These are phyloP conservation scores for Clathrospora elynae DNA, from an alignment of 2,329 filamentous ascomycete genomes.

Conservation along the genomic window DNA sequence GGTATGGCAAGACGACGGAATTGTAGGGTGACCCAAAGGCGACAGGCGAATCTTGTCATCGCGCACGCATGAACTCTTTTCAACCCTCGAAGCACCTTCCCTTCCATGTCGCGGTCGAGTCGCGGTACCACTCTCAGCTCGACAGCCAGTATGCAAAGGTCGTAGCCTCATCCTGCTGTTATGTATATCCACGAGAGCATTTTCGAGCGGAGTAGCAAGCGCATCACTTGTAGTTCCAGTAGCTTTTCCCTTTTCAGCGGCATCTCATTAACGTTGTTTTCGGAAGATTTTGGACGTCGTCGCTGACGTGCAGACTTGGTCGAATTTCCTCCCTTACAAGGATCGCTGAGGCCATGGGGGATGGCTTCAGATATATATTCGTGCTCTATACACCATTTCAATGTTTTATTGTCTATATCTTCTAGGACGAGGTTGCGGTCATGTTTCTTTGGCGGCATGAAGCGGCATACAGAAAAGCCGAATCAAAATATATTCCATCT, in stretches of 20 bases:
- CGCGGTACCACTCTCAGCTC: conserved; percentile 9
- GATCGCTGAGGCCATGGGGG: too few species aligned
- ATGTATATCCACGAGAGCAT: conserved; percentile 11
- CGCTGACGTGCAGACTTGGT: conserved; percentile 4
- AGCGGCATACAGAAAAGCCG: conserved; percentile 16
- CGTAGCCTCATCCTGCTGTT: conserved; percentile 15
- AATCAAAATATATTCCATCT: conserved; percentile 8
- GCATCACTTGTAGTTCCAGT: conserved; percentile 11
- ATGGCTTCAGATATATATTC: too few species aligned
- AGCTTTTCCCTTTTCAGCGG: conserved; percentile 1
- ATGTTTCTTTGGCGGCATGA: conserved; percentile 11
- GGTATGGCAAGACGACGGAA: conserved; percentile 32
- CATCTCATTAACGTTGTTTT: conserved; percentile 6
- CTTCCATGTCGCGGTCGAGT: conserved; percentile 6
- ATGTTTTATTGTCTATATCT: conserved; percentile 35
- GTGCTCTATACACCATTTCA: conserved; percentile 28
- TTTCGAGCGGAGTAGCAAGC: conserved; percentile 19
- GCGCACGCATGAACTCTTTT: too few species aligned
- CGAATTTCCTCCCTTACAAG: too few species aligned
- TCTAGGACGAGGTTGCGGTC: conserved; percentile 15
- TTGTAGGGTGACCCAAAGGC: conserved; percentile 11
- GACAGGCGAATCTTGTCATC: conserved; percentile 3
- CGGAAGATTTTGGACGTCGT: background rate
- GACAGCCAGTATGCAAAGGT: conserved; percentile 16
- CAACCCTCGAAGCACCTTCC: conserved; percentile 1